Evolutionary conservation across 805 yeast species (phyloP), one percentile per base, ranked within the genome.

Genomic region (Candida dajiaensis): DNA sequence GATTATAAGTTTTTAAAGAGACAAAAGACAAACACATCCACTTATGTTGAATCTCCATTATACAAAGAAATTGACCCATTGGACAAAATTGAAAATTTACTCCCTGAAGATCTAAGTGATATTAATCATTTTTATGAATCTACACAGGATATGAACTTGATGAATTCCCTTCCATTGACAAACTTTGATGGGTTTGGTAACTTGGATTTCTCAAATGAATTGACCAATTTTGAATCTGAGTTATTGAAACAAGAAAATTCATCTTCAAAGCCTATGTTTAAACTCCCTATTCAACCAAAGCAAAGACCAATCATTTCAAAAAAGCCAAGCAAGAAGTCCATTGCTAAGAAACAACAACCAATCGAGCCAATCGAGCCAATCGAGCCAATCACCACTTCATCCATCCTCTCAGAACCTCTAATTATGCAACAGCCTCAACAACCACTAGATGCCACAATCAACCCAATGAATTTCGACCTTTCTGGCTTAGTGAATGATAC

Each of bases 61-160:
- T 38, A 46, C 8, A 49, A 53, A 18, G 51, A 56, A 37, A 39
- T 50, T 23, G 60, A 56, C 16, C 57, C 58, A 12, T 36, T 56
- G 20, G 50, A 43, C 6, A 41, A 42, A 18, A 16, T 47, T 6
- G 29, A 22, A 6, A 38, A 45, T 11, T 22, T 36, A 22, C 44
- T 50, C 11, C 53, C 56, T 19, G 58, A 54, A 41, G 57, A 54
- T 37, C 38, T 56, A 21, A 47, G 50, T 36, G 58, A 57, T 38
- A 45, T 56, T 28, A 46, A 48, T n/a, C 49, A 51, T 20, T 39
- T 53, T 23, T 41, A 43, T 38, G 44, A 45, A n/a, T 23, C 47
- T 4, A 36, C 29, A 22, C 45, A 40, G 25, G 53, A 47, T 20
- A n/a, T 31, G 7, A 44, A 39, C 25, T 7, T 44, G 23, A 37